Evolutionary conservation across 2,329 filamentous ascomycete species (phyloP), one percentile per base, ranked within the genome.

Genomic region (Arthrobotrys megalospora): DNA sequence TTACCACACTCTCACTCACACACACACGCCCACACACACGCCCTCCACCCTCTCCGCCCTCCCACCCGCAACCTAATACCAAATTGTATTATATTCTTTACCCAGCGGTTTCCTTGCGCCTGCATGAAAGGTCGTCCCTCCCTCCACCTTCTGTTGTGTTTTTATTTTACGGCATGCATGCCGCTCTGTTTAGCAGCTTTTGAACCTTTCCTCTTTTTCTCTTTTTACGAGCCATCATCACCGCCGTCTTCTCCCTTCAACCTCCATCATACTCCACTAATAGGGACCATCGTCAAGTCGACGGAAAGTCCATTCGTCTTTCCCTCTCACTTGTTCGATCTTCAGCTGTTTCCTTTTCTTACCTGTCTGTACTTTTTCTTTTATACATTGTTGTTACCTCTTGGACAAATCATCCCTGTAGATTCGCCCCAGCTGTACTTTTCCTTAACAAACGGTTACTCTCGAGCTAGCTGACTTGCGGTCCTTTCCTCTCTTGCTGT

Each of bases 201-300:
- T 41, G 55, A 52, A 65, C 65, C 70, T 79, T 73, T 76, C 76
- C 69, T 70, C 69, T 76, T 76, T 71, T 52, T 75, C 60, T 71
- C 32, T 38, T 71, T 69, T 47, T 43, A 63, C 47, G 45, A 68
- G 36, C 28, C 60, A 58, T 48, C 50, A 24, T 79, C 38, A 81
- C 80, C 66, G 65, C 80, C 66, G 65, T 73, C 66, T 73, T 80
- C 72, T 79, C 80, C 76, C 68, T 79, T 73, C 69, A 71, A 80
- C 81, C 82, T 81, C 81, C 82, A 81, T 73, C 69, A 73, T 73
- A 65, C 75, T 68, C 77, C 55, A 58, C 76, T 50, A 50, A 55
- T 68, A 77, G 50, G 67, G 45, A 67, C 60, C 28, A 77, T 77
- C 73, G 73, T 77, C 66, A 77, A 77, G 73, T 77, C 73, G 66